Base-by-base conservation (phyloP, 345 rosid genomes). In the Punica granatum region DNA sequence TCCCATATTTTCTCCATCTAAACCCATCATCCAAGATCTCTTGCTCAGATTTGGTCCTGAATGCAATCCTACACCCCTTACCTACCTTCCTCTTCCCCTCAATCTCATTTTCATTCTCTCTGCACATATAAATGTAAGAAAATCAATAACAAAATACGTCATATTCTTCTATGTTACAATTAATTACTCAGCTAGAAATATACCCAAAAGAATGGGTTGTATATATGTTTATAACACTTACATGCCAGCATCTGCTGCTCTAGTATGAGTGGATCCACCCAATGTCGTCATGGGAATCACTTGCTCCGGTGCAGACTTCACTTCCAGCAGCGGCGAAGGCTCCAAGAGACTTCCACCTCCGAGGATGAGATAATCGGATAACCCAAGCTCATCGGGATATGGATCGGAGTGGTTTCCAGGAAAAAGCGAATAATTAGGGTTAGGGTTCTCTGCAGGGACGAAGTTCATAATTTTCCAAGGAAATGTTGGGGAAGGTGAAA, bases 1-100 rank as follows among this genome's bases (percentile, higher is more conserved):
- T 90, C 16, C 98, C 98, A 43, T 92, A 92, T 36, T 92, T 92
- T 76, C 98, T 83, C 98, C 98, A 92, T 69, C 83, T 88, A 56
- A 74, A 92, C 23, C 98, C 98, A 82, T 92, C 98, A 64, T 90
- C 92, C 86, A 90, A 83, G 41, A 88, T 78, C 65, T 93, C 98
- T 62, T 82, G 63, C 74, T 88, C 87, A 19, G 98, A 88, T 75
- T 84, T 84, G 48, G 89, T 90, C 77, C 85, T 82, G 71, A 93
- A 90, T 71, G 96, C 96, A 72, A 90, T 85, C 72, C 96, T 77
- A 42, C 66, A 23, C n/a, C 53, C 21, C 35, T 23, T 71, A 81
- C 70, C 11, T 68, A 54, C 79, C 83, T 72, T 12, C 0, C 73
- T 79, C 84, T 41, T 42, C 73, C 30, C 53, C 80, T 76, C 73